Conservation (phyloP, 176 grass and related monocot genomes). For the Aegilops tauschii region DNA sequence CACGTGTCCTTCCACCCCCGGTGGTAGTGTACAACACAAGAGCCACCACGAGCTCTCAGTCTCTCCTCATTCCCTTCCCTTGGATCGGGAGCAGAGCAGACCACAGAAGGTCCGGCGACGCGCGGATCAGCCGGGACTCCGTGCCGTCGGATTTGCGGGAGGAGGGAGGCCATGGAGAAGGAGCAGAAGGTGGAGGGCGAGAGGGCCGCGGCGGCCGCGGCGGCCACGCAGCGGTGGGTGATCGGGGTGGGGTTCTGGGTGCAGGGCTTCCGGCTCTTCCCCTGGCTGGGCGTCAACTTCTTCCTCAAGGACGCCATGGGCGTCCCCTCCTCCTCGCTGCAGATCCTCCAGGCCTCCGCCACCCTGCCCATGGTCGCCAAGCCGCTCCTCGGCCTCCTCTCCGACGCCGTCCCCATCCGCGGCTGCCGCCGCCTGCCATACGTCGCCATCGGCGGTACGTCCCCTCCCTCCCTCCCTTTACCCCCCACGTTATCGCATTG, state of each 20-base stretch:
- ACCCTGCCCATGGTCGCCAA: slow-evolving; percentile 95
- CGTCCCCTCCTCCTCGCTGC: slow-evolving; percentile 67
- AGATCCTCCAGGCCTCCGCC: slow-evolving; percentile 90
- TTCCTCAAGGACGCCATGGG: slow-evolving; percentile 92
- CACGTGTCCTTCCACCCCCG: not conserved
- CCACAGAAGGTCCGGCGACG: not conserved
- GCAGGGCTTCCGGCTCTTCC: slow-evolving; percentile 90
- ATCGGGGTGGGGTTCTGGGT: slow-evolving; percentile 86
- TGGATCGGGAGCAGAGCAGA: slow-evolving; percentile 14
- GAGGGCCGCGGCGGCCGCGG: slow-evolving; percentile 3
- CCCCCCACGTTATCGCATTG: slow-evolving; percentile 18
- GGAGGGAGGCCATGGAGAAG: slow-evolving; percentile 14
- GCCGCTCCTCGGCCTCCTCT: slow-evolving; percentile 83
- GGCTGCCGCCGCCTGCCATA: slow-evolving; percentile 83
- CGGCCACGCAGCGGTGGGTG: slow-evolving; percentile 58
- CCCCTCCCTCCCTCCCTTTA: not conserved
- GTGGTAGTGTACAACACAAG: not conserved
- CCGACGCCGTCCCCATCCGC: slow-evolving; percentile 71
- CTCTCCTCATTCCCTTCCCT: not conserved
- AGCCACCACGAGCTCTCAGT: slow-evolving; percentile 3
- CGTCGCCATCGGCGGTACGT: slow-evolving; percentile 82
- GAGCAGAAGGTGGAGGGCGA: slow-evolving; percentile 20
- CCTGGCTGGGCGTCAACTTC: slow-evolving; percentile 88
- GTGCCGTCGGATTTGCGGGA: not conserved
- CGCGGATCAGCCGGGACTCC: slow-evolving; percentile 9